phyloP scores from a whole-genome alignment of 192 early-diverging fungal species.

The Coemansia sp. region DNA sequence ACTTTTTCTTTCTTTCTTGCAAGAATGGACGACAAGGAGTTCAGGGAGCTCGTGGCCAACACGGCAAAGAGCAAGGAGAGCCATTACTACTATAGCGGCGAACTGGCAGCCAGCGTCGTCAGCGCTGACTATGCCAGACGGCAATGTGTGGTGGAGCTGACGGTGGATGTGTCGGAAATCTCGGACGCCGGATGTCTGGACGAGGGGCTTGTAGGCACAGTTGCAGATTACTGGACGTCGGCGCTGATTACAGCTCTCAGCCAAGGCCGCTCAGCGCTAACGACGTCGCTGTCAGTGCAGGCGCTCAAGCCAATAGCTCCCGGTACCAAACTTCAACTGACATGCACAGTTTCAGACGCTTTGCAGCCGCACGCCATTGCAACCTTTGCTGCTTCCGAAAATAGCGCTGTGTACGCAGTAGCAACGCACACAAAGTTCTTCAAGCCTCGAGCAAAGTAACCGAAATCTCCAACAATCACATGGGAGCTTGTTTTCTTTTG shows the following conservation, averaged over 20 bases:
- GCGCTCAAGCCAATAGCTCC: conserved; percentile 5
- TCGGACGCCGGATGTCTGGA: conserved; percentile 15
- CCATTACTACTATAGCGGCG: conserved; percentile 38
- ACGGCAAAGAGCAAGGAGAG: conserved; percentile 20
- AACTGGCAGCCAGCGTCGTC: conserved; percentile 8
- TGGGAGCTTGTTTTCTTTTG: no score
- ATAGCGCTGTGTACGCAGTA: conserved; percentile 12
- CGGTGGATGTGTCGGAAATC: background rate
- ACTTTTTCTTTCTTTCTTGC: background rate
- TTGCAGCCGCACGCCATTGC: conserved; percentile 27
- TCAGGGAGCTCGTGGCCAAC: background rate
- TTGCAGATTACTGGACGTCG: conserved; percentile 48
- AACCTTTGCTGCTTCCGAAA: conserved; percentile 18
- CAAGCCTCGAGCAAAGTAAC: conserved; percentile 10
- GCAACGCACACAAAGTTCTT: conserved; percentile 42
- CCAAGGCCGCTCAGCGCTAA: conserved; percentile 24
- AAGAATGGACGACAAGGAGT: background rate
- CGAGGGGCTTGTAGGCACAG: conserved; percentile 33
- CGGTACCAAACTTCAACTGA: conserved; percentile 7
- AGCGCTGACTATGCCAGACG: background rate
- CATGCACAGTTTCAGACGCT: conserved; percentile 10
- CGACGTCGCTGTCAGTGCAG: conserved; percentile 41
- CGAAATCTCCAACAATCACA: no score
- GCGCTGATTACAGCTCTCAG: conserved; percentile 29
- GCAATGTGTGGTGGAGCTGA: conserved; percentile 10